Base-by-base conservation (phyloP, 306 rosid species). In the Vigna angularis region DNA sequence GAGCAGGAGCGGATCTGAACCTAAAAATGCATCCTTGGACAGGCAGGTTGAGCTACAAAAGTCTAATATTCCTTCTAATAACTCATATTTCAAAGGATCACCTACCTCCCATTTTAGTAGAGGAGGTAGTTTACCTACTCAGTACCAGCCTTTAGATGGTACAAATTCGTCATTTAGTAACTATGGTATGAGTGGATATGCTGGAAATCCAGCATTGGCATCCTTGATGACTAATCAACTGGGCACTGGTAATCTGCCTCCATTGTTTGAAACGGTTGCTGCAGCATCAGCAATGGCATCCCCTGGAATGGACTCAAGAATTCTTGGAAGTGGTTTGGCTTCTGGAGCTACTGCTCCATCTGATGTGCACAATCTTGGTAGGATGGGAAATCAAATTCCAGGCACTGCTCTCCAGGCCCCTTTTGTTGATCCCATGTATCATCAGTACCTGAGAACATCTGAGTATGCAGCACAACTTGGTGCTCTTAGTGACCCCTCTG, bases 141-240 rank as follows among this genome's bases (percentile, higher is more conserved):
- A 86, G 74, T 91, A 86, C 79, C 98, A 91, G 86, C 83, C 87
- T 74, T 40, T 92, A 12, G 97, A 94, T 66, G 87, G 85, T 66
- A 50, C 88, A 11, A 92, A 91, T 81, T 73, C 91, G 1, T 76
- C 97, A 67, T 91, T 85, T 79, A 61, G 87, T 69, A 90, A 88
- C 86, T 89, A 89, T 72, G 93, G 93, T 70, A 17, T 87, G 68
- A 76, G 90, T 73, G 97, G 94, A 24, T 93, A 90, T 74, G 81
- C 90, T 15, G 86, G 89, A 75, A 92, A 88, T 89, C 97, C 95
- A 8, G 88, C 93, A 22, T 64, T 89, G 81, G 83, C 90, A 11
- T 84, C 97, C 77, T 74, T 92, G 93, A 90, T 94, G 97, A 85
- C 93, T 44, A 89, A 81, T 87, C 98, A 94, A 83, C 85, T 90